Evolutionary conservation across 164 flowering plant species (phyloP), one percentile per base, ranked within the genome.

Genomic region (Warburgia ugandensis): DNA sequence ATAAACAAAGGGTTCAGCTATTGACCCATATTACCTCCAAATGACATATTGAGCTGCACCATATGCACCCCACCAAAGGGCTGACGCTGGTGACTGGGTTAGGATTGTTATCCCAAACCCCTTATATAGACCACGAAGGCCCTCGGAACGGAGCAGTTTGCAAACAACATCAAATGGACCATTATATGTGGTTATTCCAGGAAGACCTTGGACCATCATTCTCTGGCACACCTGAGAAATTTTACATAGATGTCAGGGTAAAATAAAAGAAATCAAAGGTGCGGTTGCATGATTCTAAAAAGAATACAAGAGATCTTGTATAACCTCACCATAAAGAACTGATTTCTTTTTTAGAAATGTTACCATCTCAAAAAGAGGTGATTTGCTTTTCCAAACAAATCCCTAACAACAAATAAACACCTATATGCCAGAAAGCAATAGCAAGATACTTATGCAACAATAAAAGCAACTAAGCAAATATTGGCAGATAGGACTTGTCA

Each of bases 31-130:
- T 45, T 60, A 81, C 92, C 86, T 81, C 92, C 96, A 87, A 23
- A 87, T 75, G 13, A 66, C 28, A 64, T 77, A 84, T 53, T 87
- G 90, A 13, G 83, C 77, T 29, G 88, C 46, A 37, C 81, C 90
- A 73, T 87, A 87, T 5, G 73, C 49, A 36, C 83, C 88, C 96
- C 94, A 87, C 96, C 96, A 87, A 55, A 87, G 81, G 29, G 96
- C 96, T 38, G 76, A 61, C 38, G 94, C 82, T 8, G 96, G 96
- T 22, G 96, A 65, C 38, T 82, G 80, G 25, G 80, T 74, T 33
- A 78, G 41, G 49, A 68, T 84, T 28, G 94, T 71, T 54, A 87
- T 68, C 43, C 87, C 87, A 71, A 87, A 84, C 6, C 96, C 96
- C 67, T 90, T 75, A 64, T 80, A 87, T 36, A 87, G 1, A 29